Base-by-base conservation (phyloP, 177 flowering plant species). In the Tripterygium wilfordii region DNA sequence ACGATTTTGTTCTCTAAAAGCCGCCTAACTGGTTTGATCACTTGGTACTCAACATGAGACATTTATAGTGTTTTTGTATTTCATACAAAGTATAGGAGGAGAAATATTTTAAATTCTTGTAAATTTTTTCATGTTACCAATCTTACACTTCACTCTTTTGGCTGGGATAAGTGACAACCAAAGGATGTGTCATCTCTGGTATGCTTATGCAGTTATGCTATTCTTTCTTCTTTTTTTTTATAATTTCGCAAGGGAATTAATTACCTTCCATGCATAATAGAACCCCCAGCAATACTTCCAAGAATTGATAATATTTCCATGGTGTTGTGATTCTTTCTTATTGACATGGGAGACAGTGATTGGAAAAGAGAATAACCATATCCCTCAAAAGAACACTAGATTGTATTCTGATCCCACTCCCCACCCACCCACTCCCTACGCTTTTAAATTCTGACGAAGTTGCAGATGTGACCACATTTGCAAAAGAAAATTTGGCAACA, bases 351-450 rank as follows among this genome's bases (percentile, higher is more conserved):
- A 45, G 77, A 74, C 58, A 67, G 60, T 58, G 79, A 76, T 56
- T 17, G 71, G 59, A 60, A 58, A 50, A 42, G 31, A 61, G 76
- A 70, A 70, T 70, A 70, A 45, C 32, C 33, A 57, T 54, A 51
- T 53, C 47, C 65, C 42, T 40, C 45, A 53, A 63, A 43, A 32
- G 47, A 40, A 57, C 49, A 31, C 31, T 20, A 58, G 58, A 26
- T 36, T 51, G 60, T 78, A 74, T 76, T 74, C 80, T 55, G 76
- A 71, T 70, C 74, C 78, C 62, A 48, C 62, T 62, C 65, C n/a
- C n/a, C 70, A 56, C 69, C 48, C 57, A 49, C 59, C 53, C 46
- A 29, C 12, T 14, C 45, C 51, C 28, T 35, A 52, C 46, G 48
- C 55, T 64, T 65, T 57, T 59, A 45, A 4, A 37, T 17, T 45